Evolutionary conservation across 345 rosid genomes (phyloP).

Genomic region (Pelargonium nanum): DNA sequence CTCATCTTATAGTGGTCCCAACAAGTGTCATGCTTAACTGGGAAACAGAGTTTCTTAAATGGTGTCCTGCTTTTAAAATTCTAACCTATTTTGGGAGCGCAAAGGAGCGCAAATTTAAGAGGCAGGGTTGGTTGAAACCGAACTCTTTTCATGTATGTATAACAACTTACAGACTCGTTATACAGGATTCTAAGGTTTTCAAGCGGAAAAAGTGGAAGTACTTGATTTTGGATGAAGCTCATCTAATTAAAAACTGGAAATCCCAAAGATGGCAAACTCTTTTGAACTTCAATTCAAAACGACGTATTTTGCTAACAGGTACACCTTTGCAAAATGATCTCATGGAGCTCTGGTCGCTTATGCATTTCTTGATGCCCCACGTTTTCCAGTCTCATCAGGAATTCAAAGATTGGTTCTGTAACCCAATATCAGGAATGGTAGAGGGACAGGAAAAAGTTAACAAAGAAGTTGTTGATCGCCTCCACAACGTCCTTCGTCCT

Average conservation of each 20-base stretch:
- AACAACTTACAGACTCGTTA: conserved; percentile 91
- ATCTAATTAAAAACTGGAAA: conserved; percentile 98
- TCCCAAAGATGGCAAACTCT: conserved; percentile 99
- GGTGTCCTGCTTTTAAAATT: conserved; percentile 99
- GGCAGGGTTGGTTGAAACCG: conserved; percentile 99
- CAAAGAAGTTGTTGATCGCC: conserved; percentile 94
- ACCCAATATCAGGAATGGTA: conserved; percentile 99
- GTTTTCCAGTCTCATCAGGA: conserved; percentile 99
- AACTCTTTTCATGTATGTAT: conserved; percentile 95
- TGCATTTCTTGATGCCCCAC: conserved; percentile 99
- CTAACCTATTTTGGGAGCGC: conserved; percentile 99
- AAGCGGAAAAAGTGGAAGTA: conserved; percentile 99
- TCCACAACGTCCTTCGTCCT: conserved; percentile 99
- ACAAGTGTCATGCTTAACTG: conserved; percentile 99
- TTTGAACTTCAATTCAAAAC: conserved; percentile 90
- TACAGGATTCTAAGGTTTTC: conserved; percentile 93
- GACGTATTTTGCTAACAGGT: conserved; percentile 91
- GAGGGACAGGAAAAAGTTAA: conserved; percentile 97
- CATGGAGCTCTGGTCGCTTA: conserved; percentile 98
- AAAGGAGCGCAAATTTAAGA: conserved; percentile 86
- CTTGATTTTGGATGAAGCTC: conserved; percentile 98
- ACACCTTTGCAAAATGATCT: conserved; percentile 99
- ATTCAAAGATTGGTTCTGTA: conserved; percentile 98
- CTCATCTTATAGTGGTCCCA: conserved; percentile 98
- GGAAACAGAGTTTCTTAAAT: conserved; percentile 99